A percentile compares a stretch with the other conserved stretches of the same genome.
phyloP scores from a whole-genome alignment of 2,329 filamentous ascomycete species.

The Phyllosticta citrichinensis region DNA sequence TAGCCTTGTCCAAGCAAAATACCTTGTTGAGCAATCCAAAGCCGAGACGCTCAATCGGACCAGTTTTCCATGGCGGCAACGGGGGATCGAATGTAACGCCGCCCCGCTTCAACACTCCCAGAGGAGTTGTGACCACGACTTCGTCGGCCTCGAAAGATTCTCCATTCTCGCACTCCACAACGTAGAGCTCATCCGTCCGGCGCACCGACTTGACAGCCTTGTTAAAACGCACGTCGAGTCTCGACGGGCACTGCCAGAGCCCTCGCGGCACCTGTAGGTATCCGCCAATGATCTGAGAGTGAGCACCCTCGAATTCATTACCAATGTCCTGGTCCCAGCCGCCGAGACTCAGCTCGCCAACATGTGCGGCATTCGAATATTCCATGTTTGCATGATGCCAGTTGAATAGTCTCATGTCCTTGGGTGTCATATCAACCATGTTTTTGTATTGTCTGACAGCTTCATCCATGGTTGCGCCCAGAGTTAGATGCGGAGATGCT shows the following conservation, averaged over 20 bases:
- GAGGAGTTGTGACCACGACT: conserved; percentile 79
- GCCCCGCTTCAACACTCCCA: conserved; percentile 83
- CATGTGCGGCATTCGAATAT: conserved; percentile 88
- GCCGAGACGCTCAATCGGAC: conserved; percentile 71
- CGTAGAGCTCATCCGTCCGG: conserved; percentile 43
- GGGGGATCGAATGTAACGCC: conserved; percentile 78
- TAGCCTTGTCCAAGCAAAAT: conserved; percentile 3
- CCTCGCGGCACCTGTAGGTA: conserved; percentile 91
- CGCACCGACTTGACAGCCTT: conserved; percentile 66
- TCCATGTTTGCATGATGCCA: conserved; percentile 98
- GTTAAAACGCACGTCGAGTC: conserved; percentile 66
- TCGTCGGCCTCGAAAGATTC: conserved; percentile 71
- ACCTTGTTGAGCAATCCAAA: conserved; percentile 92
- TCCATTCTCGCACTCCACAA: conserved; percentile 62
- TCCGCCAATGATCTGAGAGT: conserved; percentile 86
- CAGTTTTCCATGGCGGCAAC: conserved; percentile 77
- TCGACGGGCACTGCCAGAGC: conserved; percentile 64
- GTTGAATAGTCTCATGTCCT: conserved; percentile 84
- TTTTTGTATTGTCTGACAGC: conserved; percentile 80
- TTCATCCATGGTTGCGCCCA: conserved; percentile 86
- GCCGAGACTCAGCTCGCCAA: conserved; percentile 75
- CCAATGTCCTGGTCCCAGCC: conserved; percentile 97
- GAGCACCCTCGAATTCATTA: conserved; percentile 92
- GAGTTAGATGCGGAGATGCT: conserved; percentile 54
- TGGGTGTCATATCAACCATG: conserved; percentile 71